These are phyloP conservation scores for Botrytis fabae DNA, from an alignment of 2,329 filamentous ascomycete species.

Conservation along the genomic window DNA sequence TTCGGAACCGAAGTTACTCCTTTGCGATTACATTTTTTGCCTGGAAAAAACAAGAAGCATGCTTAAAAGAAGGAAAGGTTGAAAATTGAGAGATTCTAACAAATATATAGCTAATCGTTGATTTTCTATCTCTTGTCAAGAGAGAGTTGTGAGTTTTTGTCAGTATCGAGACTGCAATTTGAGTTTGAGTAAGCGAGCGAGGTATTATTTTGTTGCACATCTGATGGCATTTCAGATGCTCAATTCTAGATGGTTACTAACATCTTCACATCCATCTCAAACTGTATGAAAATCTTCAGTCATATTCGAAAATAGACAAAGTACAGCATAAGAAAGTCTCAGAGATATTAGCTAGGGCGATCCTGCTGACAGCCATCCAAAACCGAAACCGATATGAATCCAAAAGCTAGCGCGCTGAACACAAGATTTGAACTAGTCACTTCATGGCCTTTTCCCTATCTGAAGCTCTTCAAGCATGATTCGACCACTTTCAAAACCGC, in stretches of 20 bases:
- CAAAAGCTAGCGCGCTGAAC: background rate
- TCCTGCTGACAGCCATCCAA: background rate
- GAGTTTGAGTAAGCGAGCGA: background rate
- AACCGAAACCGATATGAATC: background rate
- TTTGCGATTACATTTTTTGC: background rate
- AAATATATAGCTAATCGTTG: fast-evolving
- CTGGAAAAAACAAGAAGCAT: background rate
- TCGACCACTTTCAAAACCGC: too few relatives aligned
- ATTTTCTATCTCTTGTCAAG: background rate
- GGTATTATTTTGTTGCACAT: background rate
- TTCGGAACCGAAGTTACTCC: background rate
- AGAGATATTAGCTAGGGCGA: background rate
- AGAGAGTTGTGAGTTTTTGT: background rate
- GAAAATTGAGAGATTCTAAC: fast-evolving
- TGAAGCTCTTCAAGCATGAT: background rate
- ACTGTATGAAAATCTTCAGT: background rate
- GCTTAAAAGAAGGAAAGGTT: background rate
- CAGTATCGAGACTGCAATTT: background rate
- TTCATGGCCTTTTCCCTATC: background rate
- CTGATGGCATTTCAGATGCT: background rate
- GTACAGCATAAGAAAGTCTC: too few relatives aligned
- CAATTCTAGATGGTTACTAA: background rate
- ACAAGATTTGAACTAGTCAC: background rate
- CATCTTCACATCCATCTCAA: background rate
- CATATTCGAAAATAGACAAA: background rate